phyloP scores from a whole-genome alignment of 2,329 filamentous ascomycete genomes.

The Pseudohalonectria lignicola region DNA sequence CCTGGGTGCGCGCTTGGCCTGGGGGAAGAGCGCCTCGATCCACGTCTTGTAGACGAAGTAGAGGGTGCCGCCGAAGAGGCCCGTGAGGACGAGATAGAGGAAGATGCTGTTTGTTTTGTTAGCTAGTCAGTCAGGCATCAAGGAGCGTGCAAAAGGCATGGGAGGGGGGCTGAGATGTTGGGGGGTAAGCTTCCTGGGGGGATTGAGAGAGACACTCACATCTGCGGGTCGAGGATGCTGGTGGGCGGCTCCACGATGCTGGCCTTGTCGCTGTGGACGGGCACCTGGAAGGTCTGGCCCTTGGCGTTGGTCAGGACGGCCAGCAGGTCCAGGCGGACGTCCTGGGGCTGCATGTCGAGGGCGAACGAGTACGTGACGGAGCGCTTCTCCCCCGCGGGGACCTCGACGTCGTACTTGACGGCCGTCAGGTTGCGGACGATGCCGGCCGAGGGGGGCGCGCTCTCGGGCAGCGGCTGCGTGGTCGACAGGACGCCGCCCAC shows the following conservation, averaged over 20 bases:
- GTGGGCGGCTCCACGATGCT: constrained; percentile 49
- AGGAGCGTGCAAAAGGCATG: no score
- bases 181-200: no score
- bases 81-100: constrained; percentile 84
- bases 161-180: no score
- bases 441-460: constrained; percentile 31
- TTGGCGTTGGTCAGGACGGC: constrained; percentile 58
- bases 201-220: no score
- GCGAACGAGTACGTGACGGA: constrained; percentile 74
- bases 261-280: constrained; percentile 72
- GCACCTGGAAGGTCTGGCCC: constrained; percentile 63
- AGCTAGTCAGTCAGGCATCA: no score
- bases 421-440: constrained; percentile 80
- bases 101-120: constrained; percentile 60
- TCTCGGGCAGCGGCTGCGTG: constrained; percentile 40
- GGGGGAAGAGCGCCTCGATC: constrained; percentile 92
- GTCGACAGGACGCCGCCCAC: constrained; percentile 63
- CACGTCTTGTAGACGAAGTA: constrained; percentile 99
- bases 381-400: constrained; percentile 67
- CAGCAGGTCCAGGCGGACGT: constrained; percentile 66
- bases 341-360: constrained; percentile 87
- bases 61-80: constrained; percentile 64
- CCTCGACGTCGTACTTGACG: constrained; percentile 59
- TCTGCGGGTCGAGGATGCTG: constrained; percentile 15
- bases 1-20: constrained; percentile 59